Percentiles rank a stretch among this genome's conserved stretches.
phyloP scores from a whole-genome alignment of 1,284 basidiomycete genomes.

The Rhodotorula glutinis region DNA sequence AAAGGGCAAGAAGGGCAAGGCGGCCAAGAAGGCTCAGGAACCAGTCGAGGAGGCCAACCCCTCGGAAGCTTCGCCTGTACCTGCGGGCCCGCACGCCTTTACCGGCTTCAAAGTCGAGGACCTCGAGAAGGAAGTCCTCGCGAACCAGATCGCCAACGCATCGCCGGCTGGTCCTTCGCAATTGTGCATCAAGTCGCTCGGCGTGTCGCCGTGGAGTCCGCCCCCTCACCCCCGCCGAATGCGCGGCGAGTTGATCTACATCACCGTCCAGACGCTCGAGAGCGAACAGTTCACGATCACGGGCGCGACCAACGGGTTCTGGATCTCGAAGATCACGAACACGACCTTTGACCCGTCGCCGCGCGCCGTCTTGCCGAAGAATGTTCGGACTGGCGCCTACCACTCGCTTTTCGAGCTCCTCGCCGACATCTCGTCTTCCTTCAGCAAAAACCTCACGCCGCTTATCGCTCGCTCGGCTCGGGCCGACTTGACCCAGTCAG shows the following conservation, averaged over 20 bases:
- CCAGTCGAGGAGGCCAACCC: background rate
- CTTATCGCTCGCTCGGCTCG: slow-evolving; percentile 44
- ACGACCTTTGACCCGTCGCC: slow-evolving; percentile 52
- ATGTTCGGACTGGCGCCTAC: slow-evolving; percentile 44
- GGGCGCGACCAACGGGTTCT: slow-evolving; percentile 57
- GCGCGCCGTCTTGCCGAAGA: slow-evolving; percentile 43
- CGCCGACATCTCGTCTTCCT: slow-evolving; percentile 51
- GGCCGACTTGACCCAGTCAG: slow-evolving; percentile 29
- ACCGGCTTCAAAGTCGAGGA: slow-evolving; percentile 21
- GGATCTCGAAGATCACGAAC: slow-evolving; percentile 53
- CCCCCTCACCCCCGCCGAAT: slow-evolving; percentile 55
- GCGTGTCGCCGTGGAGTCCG: slow-evolving; percentile 59
- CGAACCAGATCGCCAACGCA: slow-evolving; percentile 14
- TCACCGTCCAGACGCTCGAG: slow-evolving; percentile 56
- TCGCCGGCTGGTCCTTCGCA: slow-evolving; percentile 19
- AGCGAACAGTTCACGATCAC: slow-evolving; percentile 57
- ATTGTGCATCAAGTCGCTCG: slow-evolving; percentile 51
- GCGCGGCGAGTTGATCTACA: slow-evolving; percentile 57
- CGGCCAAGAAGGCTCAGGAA: slow-evolving; percentile 16
- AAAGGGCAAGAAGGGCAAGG: slow-evolving; percentile 38
- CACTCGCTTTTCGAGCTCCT: slow-evolving; percentile 57
- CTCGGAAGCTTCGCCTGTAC: background rate
- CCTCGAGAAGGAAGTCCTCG: slow-evolving; percentile 14
- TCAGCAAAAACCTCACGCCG: slow-evolving; percentile 47
- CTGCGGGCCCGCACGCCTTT: slow-evolving; percentile 24